Percentiles rank a stretch among this genome's conserved stretches.
Evolutionary conservation across 148 eudicot species (phyloP).

Genomic region (Fagopyrum esculentum): DNA sequence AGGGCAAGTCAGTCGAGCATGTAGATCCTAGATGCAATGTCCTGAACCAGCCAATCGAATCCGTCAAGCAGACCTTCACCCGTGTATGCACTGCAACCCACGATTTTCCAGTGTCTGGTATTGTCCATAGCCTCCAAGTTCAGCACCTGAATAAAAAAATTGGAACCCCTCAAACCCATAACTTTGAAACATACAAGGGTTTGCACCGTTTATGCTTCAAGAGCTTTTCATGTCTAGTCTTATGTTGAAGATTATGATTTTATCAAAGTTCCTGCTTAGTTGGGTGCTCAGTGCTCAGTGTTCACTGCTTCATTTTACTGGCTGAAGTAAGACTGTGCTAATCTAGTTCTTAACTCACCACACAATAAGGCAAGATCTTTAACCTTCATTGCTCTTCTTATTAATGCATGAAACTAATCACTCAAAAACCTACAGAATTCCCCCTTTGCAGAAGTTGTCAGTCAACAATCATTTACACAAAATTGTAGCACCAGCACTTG

Average conservation of each 20-base stretch:
- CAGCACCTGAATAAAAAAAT: conserved; percentile 46
- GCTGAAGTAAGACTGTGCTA: background rate
- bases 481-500: background rate
- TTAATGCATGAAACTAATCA: too few species aligned
- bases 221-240: background rate
- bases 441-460: too few species aligned
- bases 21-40: conserved; percentile 88
- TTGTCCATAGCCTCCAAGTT: conserved; percentile 88
- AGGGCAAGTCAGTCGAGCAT: conserved; percentile 52
- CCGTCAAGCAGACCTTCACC: conserved; percentile 90
- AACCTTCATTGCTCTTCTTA: too few species aligned
- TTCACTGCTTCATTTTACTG: background rate
- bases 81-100: conserved; percentile 93
- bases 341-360: background rate
- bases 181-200: background rate
- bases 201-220: background rate
- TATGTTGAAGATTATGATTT: background rate
- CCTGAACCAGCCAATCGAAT: conserved; percentile 95
- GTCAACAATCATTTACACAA: too few species aligned
- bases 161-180: background rate
- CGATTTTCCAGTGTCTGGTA: conserved; percentile 85
- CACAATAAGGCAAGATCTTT: background rate
- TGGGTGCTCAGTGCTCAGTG: background rate
- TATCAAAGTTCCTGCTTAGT: too few species aligned
- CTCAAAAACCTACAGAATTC: too few species aligned